Evolutionary conservation across 2,329 filamentous ascomycete genomes (phyloP), one percentile per base, ranked within the genome.

Genomic region (Diplodia intermedia): DNA sequence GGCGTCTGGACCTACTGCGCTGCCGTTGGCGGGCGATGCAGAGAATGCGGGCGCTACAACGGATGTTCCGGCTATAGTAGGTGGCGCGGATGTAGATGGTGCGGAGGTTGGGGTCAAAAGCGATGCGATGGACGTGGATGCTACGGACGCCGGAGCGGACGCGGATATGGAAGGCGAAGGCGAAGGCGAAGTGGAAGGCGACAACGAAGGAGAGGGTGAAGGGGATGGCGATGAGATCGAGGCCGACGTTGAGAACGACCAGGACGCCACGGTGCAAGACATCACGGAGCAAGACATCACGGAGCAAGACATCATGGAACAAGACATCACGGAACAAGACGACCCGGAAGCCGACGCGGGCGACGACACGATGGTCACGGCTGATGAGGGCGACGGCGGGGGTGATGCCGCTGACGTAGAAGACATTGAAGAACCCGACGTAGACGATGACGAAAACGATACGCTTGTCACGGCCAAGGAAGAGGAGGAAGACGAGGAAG

Each of bases 341-440:
- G 43, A 86, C 81, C 74, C 84, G 77, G 56, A 85, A 82, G 78
- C 83, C 80, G 73, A 80, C 80, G 73, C 71, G 14, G 71, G 26
- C 9, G 57, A 61, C 2, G 56, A 61, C 23, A 40, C 63, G 23
- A 43, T 50, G 63, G 63, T 33, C 36, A 66, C 63, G 26, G 53
- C 53, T 9, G 63, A 66, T 7, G 63, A 66, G 23, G 52, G 63
- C 18, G 40, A 47, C 29, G 38, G 23, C 4, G 20, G 29, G 15
- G 43, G 18, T 5, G 57, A 62, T 9, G 40, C 31, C 31, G 54
- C n/a, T 9, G 57, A 63, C 29, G 40, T 43, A 33, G 40, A 43
- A 9, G 53, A 33, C 18, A 18, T 38, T 38, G 54, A 56, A 18
- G 54, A 56, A 20, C 23, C 50, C 12, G 54, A 8, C 18, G 52